Evolutionary conservation across 768 basidiomycete genomes (phyloP), one percentile per base, ranked within the genome.

Genomic region (Neoboletus brunneissimus): DNA sequence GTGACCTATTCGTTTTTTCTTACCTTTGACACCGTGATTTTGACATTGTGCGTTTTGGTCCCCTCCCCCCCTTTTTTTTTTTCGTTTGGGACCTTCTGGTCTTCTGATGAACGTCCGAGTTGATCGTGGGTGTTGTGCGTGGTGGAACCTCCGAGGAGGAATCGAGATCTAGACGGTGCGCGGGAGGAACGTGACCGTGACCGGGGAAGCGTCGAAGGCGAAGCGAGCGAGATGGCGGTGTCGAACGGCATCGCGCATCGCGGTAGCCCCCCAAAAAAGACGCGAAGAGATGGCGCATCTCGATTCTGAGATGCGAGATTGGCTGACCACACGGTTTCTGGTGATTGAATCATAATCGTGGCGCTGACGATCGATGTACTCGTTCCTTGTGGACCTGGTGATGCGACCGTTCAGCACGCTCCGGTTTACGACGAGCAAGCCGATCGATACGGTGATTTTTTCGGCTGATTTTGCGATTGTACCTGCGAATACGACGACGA

Each of bases 401-500:
- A n/a, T 32, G n/a, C 25, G n/a, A 10, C 15, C 4, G 46, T 4
- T 10, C 31, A 63, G 76, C 38, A 66, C 68, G 23, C 58, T 78
- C 22, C 70, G 67, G 37, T 78, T 78, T 45, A 59, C 63, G 44
- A 66, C 69, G 53, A 43, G 56, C 23, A 48, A 57, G 4, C 74
- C 73, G 15, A 53, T 46, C 13, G 32, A 56, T 5, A n/a, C 56
- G 25, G 72, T 73, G 1, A 61, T 81, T 23, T 86, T 80, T 64
- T 79, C 81, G 20, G 78, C 83, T 9, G 75, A 80, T 58, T 87
- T 87, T 54, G 61, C 58, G 38, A 78, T 85, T 43, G 48, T 65
- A 7, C 58, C 67, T 48, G 55, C 61, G 29, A 63, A 66, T 37
- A 59, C 49, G 47, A 63, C 56, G 31, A 32, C 47, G 38, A n/a